A percentile compares a stretch with the other conserved stretches of the same genome.
Conservation (phyloP, 1,284 basidiomycete genomes). For the Sanguinoderma infundibulare region DNA sequence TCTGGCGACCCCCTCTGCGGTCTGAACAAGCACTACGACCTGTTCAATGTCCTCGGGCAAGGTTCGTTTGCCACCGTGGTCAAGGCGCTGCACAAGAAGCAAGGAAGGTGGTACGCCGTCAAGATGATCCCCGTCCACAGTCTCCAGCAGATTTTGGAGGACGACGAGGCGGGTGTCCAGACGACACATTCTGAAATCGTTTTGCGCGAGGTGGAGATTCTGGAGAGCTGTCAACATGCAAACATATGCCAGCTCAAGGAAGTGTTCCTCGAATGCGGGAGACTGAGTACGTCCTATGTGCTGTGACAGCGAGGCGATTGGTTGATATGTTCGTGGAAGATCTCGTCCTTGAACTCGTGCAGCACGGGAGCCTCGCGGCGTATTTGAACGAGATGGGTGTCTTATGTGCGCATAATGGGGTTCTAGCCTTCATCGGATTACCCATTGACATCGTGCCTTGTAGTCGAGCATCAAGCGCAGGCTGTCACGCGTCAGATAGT, state of each 20-base stretch:
- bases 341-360: background rate
- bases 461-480: background rate
- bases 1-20: constrained; percentile 56
- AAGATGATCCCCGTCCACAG: constrained; percentile 72
- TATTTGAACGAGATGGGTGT: background rate
- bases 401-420: background rate
- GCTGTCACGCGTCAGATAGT: background rate
- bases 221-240: constrained; percentile 74
- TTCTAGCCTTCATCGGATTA: no score
- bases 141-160: constrained; percentile 26
- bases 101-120: constrained; percentile 70
- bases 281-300: constrained; percentile 34
- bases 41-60: constrained; percentile 71
- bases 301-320: background rate
- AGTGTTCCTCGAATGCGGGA: constrained; percentile 67
- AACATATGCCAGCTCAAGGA: constrained; percentile 86
- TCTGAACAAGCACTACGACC: constrained; percentile 62
- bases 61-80: constrained; percentile 84
- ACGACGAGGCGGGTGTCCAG: constrained; percentile 38
- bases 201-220: constrained; percentile 77
- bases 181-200: constrained; percentile 29
- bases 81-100: constrained; percentile 66
- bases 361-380: background rate
- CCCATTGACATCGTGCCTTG: background rate
- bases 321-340: background rate